Evolutionary conservation across 179 eudicot genomes (phyloP), one percentile per base, ranked within the genome.

Genomic region (Amaranthus tricolor): DNA sequence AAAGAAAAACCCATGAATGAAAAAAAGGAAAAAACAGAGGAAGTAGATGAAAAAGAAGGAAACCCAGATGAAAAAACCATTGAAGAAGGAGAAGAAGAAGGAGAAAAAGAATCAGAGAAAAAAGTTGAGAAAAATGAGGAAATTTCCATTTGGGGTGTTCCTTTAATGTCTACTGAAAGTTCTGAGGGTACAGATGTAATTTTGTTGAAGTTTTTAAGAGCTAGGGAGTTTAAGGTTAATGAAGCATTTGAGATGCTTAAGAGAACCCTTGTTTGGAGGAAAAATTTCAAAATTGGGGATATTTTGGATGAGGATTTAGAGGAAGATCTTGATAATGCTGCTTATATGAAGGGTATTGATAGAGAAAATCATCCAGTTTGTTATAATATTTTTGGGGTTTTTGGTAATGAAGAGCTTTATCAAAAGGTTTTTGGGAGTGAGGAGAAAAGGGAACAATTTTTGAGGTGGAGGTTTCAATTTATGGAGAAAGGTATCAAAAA

Each of bases 351-450:
- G 5, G 97, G 98, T 3, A 47, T 60, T 9, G 95, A 87, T 66
- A 78, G 85, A 5, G 84, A 87, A 68, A 88, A 91, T 6, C 91
- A 84, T 53, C 93, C 93, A 0, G 88, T 93, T 66, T 91, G 92
- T 49, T 93, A 91, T 86, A 93, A 91, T 72, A 77, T 85, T 10
- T 93, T 83, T 60, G 94, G 92, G 48, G 88, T 81, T 9, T 88
- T 93, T 52, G 78, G 74, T 11, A 75, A 93, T 68, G 81, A 91
- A 0, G 87, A 89, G 49, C 50, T 88, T 9, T 93, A 89, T 70
- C 78, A 87, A 19, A 86, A 72, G 76, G 75, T 86, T 0, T 87
- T 93, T 44, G 86, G 85, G 13, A 84, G 59, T 24, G 90, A 88
- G 43, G 97, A 83, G 61, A 87, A 83, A 45, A 83, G 86, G 6